A percentile compares a stretch with the other conserved stretches of the same genome.
These are phyloP conservation scores for Xylariaceae sp. DNA, from an alignment of 2,329 filamentous ascomycete species.

Conservation along the genomic window DNA sequence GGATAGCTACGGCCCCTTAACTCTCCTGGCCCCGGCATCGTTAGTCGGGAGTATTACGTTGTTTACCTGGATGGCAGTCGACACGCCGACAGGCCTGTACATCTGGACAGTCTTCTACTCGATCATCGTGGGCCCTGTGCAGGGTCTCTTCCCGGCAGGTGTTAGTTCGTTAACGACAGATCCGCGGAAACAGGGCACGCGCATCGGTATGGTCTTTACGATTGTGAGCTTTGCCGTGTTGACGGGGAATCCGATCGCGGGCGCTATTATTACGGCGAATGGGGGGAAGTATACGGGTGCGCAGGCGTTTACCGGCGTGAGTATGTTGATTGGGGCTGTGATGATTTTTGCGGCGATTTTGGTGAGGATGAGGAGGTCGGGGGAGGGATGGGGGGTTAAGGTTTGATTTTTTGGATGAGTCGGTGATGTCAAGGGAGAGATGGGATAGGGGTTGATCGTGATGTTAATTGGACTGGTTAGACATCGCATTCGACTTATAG, in stretches of 20 bases:
- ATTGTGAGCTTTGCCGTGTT: constrained; percentile 50
- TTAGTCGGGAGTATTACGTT: constrained; percentile 40
- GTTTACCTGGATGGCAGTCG: constrained; percentile 56
- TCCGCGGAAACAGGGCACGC: constrained; percentile 46
- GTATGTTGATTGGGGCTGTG: constrained; percentile 38
- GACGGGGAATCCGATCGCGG: constrained; percentile 48
- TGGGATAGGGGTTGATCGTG: too few relatives aligned
- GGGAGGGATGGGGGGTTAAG: constrained; percentile 37
- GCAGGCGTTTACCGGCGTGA: constrained; percentile 44
- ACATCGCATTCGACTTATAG: too few relatives aligned
- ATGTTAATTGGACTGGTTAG: too few relatives aligned
- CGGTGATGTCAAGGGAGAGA: too few relatives aligned
- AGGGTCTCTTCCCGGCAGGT: constrained; percentile 61
- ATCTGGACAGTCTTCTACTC: constrained; percentile 61
- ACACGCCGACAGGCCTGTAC: constrained; percentile 47
- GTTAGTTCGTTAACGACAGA: constrained; percentile 51
- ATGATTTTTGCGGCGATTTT: constrained; percentile 38
- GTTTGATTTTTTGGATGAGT: constrained; percentile 24
- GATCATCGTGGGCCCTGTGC: constrained; percentile 57
- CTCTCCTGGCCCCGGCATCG: constrained; percentile 49
- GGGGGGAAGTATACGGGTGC: constrained; percentile 43
- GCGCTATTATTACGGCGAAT: constrained; percentile 41
- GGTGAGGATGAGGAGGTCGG: constrained; percentile 36
- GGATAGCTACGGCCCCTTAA: constrained; percentile 55
- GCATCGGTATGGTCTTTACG: constrained; percentile 56